A percentile compares a stretch with the other conserved stretches of the same genome.
Conservation (phyloP, 2,329 filamentous ascomycete genomes). For the Chrysoporthe cubensis region DNA sequence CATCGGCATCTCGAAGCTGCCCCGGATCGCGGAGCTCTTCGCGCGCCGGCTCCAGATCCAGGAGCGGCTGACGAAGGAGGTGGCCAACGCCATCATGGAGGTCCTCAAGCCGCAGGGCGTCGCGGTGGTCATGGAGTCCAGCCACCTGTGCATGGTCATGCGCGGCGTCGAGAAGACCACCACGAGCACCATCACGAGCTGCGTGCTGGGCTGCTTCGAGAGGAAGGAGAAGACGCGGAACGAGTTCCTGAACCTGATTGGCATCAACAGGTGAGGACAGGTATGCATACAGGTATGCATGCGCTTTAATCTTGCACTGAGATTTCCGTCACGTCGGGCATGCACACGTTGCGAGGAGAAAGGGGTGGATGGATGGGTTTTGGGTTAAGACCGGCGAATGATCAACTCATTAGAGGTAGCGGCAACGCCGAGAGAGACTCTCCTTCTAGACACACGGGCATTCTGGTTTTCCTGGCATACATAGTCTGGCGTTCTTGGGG, state of each 20-base stretch:
- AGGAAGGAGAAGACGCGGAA: constrained; percentile 91
- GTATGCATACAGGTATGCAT: too few relatives aligned
- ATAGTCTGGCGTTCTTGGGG: constrained; percentile 25
- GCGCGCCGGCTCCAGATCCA: constrained; percentile 91
- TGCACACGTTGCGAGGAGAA: neutral
- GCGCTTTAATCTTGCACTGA: neutral
- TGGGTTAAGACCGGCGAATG: constrained; percentile 8
- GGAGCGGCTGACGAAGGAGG: constrained; percentile 93
- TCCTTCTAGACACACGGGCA: constrained; percentile 15
- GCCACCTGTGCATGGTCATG: constrained; percentile 98
- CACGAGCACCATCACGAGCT: constrained; percentile 89
- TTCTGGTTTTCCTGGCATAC: constrained; percentile 22
- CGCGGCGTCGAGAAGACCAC: constrained; percentile 93
- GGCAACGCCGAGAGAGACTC: constrained; percentile 20
- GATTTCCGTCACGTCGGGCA: too few relatives aligned
- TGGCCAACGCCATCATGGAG: constrained; percentile 91
- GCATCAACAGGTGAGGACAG: constrained; percentile 54
- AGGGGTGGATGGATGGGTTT: too few relatives aligned
- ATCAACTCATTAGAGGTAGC: constrained; percentile 29
- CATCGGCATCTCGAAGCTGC: constrained; percentile 93
- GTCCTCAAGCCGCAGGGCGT: constrained; percentile 93
- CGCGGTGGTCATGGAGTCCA: constrained; percentile 96
- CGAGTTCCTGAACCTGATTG: constrained; percentile 85
- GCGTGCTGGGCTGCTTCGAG: constrained; percentile 95
- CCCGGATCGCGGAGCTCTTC: constrained; percentile 97